Evolutionary conservation across 2,329 filamentous ascomycete genomes (phyloP).

Genomic region (Fusarium sp.): DNA sequence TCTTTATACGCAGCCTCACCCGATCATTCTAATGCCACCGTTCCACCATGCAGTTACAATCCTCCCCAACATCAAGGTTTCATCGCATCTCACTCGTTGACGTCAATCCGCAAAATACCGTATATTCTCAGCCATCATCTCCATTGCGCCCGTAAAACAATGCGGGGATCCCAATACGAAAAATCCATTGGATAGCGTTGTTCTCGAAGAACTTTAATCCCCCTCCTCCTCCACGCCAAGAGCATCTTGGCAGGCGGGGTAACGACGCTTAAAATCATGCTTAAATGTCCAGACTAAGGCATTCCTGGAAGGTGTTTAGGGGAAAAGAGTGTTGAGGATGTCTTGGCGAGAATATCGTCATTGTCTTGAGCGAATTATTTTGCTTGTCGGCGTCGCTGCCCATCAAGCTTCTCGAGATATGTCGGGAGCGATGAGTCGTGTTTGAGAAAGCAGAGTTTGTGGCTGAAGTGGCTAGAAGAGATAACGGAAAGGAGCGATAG

Average conservation of each 20-base stretch:
- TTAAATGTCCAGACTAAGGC: background rate
- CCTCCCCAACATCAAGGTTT: background rate
- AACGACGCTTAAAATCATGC: conserved; percentile 4
- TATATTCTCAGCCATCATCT: background rate
- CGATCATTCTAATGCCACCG: background rate
- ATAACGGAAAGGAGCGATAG: background rate
- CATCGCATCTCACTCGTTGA: background rate
- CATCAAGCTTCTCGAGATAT: background rate
- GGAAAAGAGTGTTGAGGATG: background rate
- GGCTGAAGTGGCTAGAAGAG: background rate
- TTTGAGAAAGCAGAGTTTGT: background rate
- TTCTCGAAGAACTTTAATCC: background rate
- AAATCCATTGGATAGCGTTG: background rate
- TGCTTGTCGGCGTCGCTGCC: background rate
- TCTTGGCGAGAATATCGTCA: background rate
- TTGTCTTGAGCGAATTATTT: background rate
- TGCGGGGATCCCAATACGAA: background rate
- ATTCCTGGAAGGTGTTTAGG: background rate
- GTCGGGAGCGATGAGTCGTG: background rate
- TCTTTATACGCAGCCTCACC: background rate
- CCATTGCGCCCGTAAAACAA: background rate
- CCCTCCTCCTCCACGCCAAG: background rate
- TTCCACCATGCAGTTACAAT: background rate
- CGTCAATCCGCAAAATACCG: background rate
- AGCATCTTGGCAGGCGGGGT: conserved; percentile 12